phyloP scores from a whole-genome alignment of 2,329 filamentous ascomycete species.

The Fusarium aywerte region DNA sequence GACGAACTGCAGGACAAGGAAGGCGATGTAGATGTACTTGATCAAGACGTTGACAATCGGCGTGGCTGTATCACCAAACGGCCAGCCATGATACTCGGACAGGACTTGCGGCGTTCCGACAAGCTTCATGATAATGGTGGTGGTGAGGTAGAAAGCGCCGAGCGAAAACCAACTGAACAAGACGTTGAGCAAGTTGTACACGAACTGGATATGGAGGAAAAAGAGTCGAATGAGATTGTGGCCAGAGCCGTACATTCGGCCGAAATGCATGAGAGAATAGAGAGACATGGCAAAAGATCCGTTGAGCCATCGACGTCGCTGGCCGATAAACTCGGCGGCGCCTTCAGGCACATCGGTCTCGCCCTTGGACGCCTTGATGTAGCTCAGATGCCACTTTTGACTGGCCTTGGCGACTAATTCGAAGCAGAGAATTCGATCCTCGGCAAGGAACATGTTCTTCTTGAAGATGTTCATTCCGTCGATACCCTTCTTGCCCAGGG shows the following conservation, averaged over 20 bases:
- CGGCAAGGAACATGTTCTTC: constrained; percentile 45
- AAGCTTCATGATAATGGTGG: constrained; percentile 42
- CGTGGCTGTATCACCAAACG: constrained; percentile 38
- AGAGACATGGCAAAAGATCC: constrained; percentile 43
- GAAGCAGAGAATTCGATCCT: constrained; percentile 43
- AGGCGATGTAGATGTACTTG: constrained; percentile 41
- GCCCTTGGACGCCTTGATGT: constrained; percentile 44
- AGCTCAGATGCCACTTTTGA: constrained; percentile 44
- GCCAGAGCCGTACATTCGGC: constrained; percentile 39
- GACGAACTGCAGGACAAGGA: constrained; percentile 42
- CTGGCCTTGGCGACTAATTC: constrained; percentile 42
- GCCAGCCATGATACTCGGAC: constrained; percentile 38
- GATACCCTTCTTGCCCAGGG: constrained; percentile 43
- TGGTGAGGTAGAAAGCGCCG: constrained; percentile 39
- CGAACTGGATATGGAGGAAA: constrained; percentile 41
- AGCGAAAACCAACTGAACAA: constrained; percentile 42
- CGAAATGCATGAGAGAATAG: constrained; percentile 43
- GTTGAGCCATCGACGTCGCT: constrained; percentile 43
- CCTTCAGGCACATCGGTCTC: constrained; percentile 43
- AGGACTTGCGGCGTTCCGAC: constrained; percentile 38
- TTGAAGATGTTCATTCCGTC: constrained; percentile 46
- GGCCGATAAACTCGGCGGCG: constrained; percentile 40
- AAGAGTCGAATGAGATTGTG: constrained; percentile 41
- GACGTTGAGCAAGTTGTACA: constrained; percentile 43
- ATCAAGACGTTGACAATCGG: constrained; percentile 41